Conservation (phyloP, 164 flowering plant genomes). For the Sextonia rubra region DNA sequence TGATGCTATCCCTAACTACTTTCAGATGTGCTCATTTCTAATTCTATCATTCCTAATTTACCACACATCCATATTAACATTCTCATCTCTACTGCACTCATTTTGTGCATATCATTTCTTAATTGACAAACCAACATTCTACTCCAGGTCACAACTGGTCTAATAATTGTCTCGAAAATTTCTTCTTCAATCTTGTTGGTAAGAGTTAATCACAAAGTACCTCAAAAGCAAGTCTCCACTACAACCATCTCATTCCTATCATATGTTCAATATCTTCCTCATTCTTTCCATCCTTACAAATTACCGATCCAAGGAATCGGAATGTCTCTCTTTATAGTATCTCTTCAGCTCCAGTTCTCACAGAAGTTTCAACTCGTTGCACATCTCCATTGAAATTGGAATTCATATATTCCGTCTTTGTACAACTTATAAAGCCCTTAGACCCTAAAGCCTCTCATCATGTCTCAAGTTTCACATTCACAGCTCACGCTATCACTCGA, state of each 20-base stretch:
- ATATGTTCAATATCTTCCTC: not conserved
- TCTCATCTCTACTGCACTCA: not conserved
- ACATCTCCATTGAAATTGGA: too few species aligned
- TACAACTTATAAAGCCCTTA: too few species aligned
- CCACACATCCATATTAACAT: not conserved
- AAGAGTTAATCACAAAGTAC: not conserved
- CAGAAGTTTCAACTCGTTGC: too few species aligned
- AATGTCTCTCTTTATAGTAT: too few species aligned
- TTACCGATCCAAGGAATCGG: too few species aligned
- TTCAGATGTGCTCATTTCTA: not conserved
- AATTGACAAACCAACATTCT: not conserved
- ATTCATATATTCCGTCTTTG: too few species aligned
- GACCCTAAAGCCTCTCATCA: too few species aligned
- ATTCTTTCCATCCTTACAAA: not conserved
- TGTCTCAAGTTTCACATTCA: too few species aligned
- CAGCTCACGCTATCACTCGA: too few species aligned
- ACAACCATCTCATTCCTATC: not conserved
- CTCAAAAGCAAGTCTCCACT: not conserved
- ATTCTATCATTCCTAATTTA: not conserved
- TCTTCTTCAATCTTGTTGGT: not conserved
- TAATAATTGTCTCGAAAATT: not conserved
- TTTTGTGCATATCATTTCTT: not conserved
- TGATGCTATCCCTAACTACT: not conserved
- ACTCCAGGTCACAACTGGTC: not conserved
- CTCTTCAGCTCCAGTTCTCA: too few species aligned